Evolutionary conservation across 2,329 filamentous ascomycete species (phyloP).

Genomic region (Fragosphaeria purpurea): DNA sequence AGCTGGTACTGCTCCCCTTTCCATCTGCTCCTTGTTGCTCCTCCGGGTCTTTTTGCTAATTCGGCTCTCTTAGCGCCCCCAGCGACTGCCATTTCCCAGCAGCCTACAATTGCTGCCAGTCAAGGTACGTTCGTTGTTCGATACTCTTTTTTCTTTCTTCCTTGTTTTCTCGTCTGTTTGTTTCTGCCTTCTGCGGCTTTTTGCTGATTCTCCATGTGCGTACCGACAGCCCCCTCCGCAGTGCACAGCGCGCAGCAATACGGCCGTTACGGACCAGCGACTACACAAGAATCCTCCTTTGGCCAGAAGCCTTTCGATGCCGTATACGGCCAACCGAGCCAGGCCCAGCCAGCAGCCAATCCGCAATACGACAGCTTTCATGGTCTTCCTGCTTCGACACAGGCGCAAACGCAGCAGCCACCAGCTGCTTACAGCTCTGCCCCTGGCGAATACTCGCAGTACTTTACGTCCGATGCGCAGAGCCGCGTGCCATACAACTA

Average conservation of each 20-base stretch:
- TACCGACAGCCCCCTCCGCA: too few species aligned
- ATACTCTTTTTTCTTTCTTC: conserved; percentile 2
- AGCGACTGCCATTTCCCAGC: conserved; percentile 17
- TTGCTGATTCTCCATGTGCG: conserved; percentile 11
- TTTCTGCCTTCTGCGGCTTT: conserved; percentile 20
- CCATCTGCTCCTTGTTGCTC: too few species aligned
- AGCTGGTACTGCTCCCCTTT: conserved; percentile 20
- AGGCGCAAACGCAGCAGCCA: conserved; percentile 44
- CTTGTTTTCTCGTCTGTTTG: conserved; percentile 12
- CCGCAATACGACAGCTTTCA: conserved; percentile 54
- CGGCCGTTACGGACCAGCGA: conserved; percentile 56
- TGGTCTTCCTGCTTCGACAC: conserved; percentile 5
- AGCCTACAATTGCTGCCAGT: conserved; percentile 22
- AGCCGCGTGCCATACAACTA: conserved; percentile 68
- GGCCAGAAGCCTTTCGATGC: conserved; percentile 79
- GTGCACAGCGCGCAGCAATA: conserved; percentile 47
- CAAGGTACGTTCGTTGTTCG: conserved; percentile 21
- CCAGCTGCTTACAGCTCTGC: conserved; percentile 63
- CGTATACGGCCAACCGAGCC: conserved; percentile 63
- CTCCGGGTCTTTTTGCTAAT: too few species aligned
- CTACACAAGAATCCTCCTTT: conserved; percentile 49
- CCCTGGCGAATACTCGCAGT: conserved; percentile 70
- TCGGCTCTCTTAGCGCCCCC: conserved; percentile 20
- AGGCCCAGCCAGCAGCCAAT: conserved; percentile 36
- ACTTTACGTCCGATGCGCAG: conserved; percentile 63